Evolutionary conservation across 305 asterid genomes (phyloP).

Genomic region (Plantago lanceolata): DNA sequence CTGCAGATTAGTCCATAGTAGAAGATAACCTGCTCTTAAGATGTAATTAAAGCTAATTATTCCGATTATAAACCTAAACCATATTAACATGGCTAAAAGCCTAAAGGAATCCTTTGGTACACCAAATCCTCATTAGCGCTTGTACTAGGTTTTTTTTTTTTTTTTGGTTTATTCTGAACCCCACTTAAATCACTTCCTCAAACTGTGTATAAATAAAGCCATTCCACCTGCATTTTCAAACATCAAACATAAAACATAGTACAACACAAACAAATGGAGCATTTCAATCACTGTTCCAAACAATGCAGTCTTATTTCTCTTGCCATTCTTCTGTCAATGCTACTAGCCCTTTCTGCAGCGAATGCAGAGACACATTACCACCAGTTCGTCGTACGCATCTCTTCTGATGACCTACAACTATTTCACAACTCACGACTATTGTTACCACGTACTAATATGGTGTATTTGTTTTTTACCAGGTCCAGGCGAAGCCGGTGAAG

Average conservation of each 20-base stretch:
- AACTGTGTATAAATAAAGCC: constrained; percentile 24
- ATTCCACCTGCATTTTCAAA: constrained; percentile 6
- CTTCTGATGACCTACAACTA: too few relatives aligned
- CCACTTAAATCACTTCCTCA: neutral
- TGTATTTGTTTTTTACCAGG: constrained; percentile 17
- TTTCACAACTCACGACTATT: too few relatives aligned
- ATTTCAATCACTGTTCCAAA: constrained; percentile 13
- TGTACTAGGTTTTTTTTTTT: constrained; percentile 26
- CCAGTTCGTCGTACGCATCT: constrained; percentile 18
- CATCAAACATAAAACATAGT: constrained; percentile 5
- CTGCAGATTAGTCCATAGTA: too few relatives aligned
- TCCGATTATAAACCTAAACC: constrained; percentile 4
- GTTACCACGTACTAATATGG: too few relatives aligned
- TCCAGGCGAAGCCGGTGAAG: constrained; percentile 44
- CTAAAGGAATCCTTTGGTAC: constrained; percentile 27
- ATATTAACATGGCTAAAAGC: constrained; percentile 7
- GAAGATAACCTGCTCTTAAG: constrained; percentile 5
- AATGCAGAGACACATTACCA: constrained; percentile 44
- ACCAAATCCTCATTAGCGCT: constrained; percentile 31
- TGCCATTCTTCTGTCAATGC: constrained; percentile 25
- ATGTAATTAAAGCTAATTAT: neutral
- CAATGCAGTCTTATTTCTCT: constrained; percentile 17
- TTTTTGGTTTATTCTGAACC: constrained; percentile 11
- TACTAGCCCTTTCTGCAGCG: constrained; percentile 26
- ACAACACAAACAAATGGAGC: constrained; percentile 2